A percentile compares a stretch with the other conserved stretches of the same genome.
These are phyloP conservation scores for Pythium coloratum DNA, from an alignment of 352 stramenopile species.

Conservation along the genomic window DNA sequence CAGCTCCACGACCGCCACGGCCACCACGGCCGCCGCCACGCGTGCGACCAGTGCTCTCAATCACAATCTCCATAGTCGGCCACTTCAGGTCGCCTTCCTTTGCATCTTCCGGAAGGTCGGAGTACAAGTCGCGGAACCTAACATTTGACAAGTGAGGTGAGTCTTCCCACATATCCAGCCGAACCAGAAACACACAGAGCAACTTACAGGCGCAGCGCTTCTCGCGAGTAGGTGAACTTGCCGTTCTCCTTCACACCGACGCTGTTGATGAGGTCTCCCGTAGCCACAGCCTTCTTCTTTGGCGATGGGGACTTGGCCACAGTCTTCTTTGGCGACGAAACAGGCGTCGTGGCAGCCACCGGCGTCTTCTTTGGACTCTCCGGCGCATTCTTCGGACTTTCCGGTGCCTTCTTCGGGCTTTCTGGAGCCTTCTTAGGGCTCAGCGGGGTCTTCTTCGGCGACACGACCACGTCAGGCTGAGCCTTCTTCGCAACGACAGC, in stretches of 20 bases:
- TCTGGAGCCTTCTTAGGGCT: constrained; percentile 3
- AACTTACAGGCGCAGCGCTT: constrained; percentile 29
- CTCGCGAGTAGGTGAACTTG: constrained; percentile 37
- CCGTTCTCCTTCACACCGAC: constrained; percentile 23
- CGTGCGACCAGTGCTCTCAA: constrained; percentile 25
- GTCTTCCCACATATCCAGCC: not conserved
- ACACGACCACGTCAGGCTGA: constrained; percentile 10
- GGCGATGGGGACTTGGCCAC: constrained; percentile 18
- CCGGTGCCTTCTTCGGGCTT: not conserved
- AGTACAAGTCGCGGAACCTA: constrained; percentile 37
- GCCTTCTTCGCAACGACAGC: constrained; percentile 10
- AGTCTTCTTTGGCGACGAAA: constrained; percentile 15
- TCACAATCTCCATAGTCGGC: constrained; percentile 40
- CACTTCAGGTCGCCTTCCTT: constrained; percentile 28
- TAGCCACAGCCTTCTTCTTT: constrained; percentile 14
- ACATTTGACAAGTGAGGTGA: not conserved
- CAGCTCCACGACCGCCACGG: constrained; percentile 11
- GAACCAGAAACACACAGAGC: not conserved
- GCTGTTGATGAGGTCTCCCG: constrained; percentile 15
- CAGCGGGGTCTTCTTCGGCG: constrained; percentile 11
- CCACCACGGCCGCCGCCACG: constrained; percentile 29
- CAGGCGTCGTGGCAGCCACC: constrained; percentile 9
- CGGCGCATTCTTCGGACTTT: not conserved
- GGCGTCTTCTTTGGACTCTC: constrained; percentile 21
- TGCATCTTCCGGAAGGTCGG: constrained; percentile 25